Percentiles rank a stretch among this genome's conserved stretches.
phyloP scores from a whole-genome alignment of 2,329 filamentous ascomycete genomes.

The Rhynchosporium agropyri region DNA sequence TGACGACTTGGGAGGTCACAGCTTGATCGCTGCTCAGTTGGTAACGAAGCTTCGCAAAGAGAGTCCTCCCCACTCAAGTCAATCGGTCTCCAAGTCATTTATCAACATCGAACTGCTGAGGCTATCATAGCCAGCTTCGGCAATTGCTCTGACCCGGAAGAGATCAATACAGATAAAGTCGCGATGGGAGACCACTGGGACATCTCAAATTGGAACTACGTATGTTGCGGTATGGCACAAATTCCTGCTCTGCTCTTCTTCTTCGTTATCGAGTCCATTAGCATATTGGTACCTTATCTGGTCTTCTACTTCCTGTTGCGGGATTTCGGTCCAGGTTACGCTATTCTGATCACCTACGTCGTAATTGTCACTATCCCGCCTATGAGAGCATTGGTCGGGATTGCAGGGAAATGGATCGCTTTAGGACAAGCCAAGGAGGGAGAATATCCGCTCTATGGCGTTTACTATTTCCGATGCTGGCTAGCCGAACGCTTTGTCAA shows the following conservation, averaged over 20 bases:
- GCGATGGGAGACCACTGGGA: slow-evolving; percentile 13
- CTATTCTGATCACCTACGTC: slow-evolving; percentile 10
- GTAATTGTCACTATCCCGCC: slow-evolving; percentile 10
- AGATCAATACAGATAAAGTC: background rate
- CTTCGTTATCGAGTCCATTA: background rate
- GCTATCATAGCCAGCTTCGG: slow-evolving; percentile 6
- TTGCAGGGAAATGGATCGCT: slow-evolving; percentile 16
- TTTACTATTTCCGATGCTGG: slow-evolving; percentile 19
- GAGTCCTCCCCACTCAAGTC: slow-evolving; percentile 12
- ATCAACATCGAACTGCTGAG: slow-evolving; percentile 16
- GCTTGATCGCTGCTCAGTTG: slow-evolving; percentile 13
- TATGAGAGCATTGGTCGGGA: slow-evolving; percentile 9
- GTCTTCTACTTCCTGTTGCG: slow-evolving; percentile 9
- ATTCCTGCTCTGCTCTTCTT: slow-evolving; percentile 14
- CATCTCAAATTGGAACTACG: slow-evolving; percentile 7
- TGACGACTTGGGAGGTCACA: slow-evolving; percentile 16
- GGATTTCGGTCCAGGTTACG: background rate
- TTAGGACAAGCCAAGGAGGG: slow-evolving; percentile 7
- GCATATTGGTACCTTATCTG: slow-evolving; percentile 1
- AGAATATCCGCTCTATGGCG: slow-evolving; percentile 16
- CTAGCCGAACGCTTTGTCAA: slow-evolving; percentile 15
- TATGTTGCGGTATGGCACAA: slow-evolving; percentile 13
- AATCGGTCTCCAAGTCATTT: slow-evolving; percentile 12
- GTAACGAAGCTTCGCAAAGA: slow-evolving; percentile 19
- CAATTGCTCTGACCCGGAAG: background rate